A percentile compares a stretch with the other conserved stretches of the same genome.
phyloP scores from a whole-genome alignment of 352 stramenopile genomes.

The Globisporangium viniferum region DNA sequence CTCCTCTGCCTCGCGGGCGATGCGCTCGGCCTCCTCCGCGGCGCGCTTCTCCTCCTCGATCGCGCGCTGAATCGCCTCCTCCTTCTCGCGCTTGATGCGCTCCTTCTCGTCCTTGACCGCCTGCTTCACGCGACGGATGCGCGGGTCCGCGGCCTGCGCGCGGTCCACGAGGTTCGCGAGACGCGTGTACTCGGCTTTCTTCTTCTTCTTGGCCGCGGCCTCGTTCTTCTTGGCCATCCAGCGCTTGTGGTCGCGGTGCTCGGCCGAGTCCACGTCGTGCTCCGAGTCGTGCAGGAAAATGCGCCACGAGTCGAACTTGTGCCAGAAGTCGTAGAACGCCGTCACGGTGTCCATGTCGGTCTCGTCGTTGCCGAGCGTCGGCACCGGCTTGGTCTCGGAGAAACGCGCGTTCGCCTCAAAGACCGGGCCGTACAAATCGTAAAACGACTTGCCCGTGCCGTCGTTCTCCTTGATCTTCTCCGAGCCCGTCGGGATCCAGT shows the following conservation, averaged over 20 bases:
- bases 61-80: constrained; percentile 59
- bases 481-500: constrained; percentile 68
- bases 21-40: constrained; percentile 56
- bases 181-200: constrained; percentile 86
- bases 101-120: constrained; percentile 84
- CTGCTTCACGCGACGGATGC: constrained; percentile 80
- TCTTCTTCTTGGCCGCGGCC: constrained; percentile 81
- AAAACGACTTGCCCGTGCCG: constrained; percentile 75
- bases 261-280: constrained; percentile 81
- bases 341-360: constrained; percentile 66
- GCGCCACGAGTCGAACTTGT: constrained; percentile 86
- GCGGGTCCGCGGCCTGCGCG: constrained; percentile 66
- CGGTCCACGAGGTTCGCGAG: constrained; percentile 79
- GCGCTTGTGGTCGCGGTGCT: constrained; percentile 85
- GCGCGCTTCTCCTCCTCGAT: constrained; percentile 67
- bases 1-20: constrained; percentile 51
- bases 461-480: constrained; percentile 82
- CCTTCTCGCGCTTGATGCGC: constrained; percentile 68
- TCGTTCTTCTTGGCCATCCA: constrained; percentile 90
- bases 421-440: constrained; percentile 81
- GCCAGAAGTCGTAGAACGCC: constrained; percentile 89
- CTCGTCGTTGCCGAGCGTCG: constrained; percentile 58
- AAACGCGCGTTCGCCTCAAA: constrained; percentile 78
- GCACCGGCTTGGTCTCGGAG: constrained; percentile 79
- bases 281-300: constrained; percentile 83